A percentile compares a stretch with the other conserved stretches of the same genome.
Conservation (phyloP, 352 stramenopile species). For the Pythium rhizo-oryzae region DNA sequence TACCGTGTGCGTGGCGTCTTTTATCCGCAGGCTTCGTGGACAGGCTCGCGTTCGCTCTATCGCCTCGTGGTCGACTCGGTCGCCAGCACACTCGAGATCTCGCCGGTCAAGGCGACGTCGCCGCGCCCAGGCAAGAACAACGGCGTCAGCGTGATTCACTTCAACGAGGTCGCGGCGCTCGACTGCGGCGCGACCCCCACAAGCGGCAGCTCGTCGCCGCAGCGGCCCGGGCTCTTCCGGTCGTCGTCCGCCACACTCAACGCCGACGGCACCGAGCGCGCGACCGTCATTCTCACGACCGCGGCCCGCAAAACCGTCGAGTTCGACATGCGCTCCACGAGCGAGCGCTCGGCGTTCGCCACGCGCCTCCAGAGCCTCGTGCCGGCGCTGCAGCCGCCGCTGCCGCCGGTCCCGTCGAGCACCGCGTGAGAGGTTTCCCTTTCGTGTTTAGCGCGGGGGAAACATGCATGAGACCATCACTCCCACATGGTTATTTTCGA, state of each 20-base stretch:
- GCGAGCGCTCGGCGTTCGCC: slow-evolving; percentile 42
- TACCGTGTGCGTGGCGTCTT: neutral
- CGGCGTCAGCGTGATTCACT: slow-evolving; percentile 21
- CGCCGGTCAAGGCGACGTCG: slow-evolving; percentile 35
- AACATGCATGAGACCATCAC: slow-evolving; percentile 13
- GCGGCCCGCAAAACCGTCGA: slow-evolving; percentile 36
- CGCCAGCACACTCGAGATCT: slow-evolving; percentile 31
- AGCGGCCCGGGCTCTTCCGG: slow-evolving; percentile 32
- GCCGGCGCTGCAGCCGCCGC: slow-evolving; percentile 21
- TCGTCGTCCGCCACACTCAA: slow-evolving; percentile 34
- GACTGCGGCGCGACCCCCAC: slow-evolving; percentile 25
- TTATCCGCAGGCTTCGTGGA: slow-evolving; percentile 43
- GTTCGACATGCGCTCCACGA: slow-evolving; percentile 47
- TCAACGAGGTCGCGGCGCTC: slow-evolving; percentile 44
- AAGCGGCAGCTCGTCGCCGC: neutral
- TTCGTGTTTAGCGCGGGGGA: neutral
- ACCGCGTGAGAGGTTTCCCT: neutral
- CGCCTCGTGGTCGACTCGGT: slow-evolving; percentile 38
- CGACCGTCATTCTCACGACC: slow-evolving; percentile 30
- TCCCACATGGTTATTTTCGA: neutral
- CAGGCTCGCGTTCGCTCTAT: slow-evolving; percentile 40
- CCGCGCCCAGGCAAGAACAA: slow-evolving; percentile 32
- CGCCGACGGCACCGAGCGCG: slow-evolving; percentile 28
- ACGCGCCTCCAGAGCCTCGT: slow-evolving; percentile 23
- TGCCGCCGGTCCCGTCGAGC: neutral